Evolutionary conservation across 768 basidiomycete genomes (phyloP), one percentile per base, ranked within the genome.

Genomic region (Suillus subaureus): DNA sequence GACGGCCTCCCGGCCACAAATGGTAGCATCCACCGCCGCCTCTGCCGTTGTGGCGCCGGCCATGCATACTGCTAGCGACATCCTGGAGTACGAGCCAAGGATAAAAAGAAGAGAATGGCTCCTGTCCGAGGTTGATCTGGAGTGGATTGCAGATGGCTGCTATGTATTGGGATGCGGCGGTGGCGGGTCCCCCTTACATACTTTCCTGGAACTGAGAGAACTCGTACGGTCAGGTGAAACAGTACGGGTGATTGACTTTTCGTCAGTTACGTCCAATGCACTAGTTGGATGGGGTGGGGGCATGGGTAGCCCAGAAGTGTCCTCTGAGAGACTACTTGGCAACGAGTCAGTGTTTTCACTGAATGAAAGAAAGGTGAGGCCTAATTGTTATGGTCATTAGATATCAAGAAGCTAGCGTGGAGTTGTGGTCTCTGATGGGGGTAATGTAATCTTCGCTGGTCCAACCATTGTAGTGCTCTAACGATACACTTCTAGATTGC

Each of bases 141-240:
- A 86, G 63, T 89, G 85, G 79, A 84, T 90, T 55, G 82, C 86
- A 31, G 85, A 86, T 62, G 89, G 89, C 37, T 88, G 87, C 61
- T 86, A 85, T 47, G 79, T 89, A 47, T 78, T 90, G 2, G 89
- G 88, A 0, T 84, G 83, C 21, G 88, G 89, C 3, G 89, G 89
- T 35, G 89, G 89, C 3, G 89, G 88, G 8, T 81, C 83, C 3
- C 85, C 89, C 0, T 81, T 86, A 66, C 82, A 84, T 21, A 73
- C 79, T 2, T 88, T 82, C 69, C 72, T 88, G 4, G 81, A 81
- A 68, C 75, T 82, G 9, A 78, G 86, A 43, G 84, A 88, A 68
- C 78, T 87, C 66, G 74, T 89, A 1, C 79, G 87, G 6, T 76
- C 79, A 28, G 88, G 87, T 6, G 76, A 77, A 6, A 70, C 69